phyloP scores from a whole-genome alignment of 768 basidiomycete genomes.

The Pholiota conissans region DNA sequence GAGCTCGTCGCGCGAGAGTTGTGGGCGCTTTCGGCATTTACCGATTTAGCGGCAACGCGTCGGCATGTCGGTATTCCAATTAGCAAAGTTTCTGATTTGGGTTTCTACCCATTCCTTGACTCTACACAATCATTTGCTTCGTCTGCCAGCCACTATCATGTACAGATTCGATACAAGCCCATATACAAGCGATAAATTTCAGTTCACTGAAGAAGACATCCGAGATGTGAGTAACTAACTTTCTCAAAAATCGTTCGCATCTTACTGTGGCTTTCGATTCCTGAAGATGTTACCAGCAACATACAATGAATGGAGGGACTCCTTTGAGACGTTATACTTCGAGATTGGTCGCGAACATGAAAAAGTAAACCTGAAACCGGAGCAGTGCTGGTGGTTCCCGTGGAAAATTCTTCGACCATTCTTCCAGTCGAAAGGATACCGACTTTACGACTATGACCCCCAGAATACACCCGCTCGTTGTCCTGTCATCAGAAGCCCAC shows the following conservation, averaged over 20 bases:
- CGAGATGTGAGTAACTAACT: no score
- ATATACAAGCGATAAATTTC: background rate
- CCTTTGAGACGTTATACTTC: background rate
- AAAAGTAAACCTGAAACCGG: background rate
- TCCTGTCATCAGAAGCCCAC: no score
- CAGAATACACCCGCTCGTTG: background rate
- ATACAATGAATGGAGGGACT: background rate
- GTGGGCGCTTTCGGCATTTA: no score
- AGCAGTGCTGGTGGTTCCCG: background rate
- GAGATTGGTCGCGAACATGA: background rate
- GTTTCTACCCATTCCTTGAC: no score
- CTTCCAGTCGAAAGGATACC: background rate
- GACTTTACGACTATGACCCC: background rate
- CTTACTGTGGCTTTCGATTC: no score
- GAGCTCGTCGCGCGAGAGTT: constrained; percentile 34
- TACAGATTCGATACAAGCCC: background rate
- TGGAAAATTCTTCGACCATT: background rate
- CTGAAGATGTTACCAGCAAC: background rate
- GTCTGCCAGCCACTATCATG: no score
- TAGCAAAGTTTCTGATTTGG: no score
- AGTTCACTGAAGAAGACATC: background rate
- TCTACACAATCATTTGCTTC: no score
- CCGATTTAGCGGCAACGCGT: no score
- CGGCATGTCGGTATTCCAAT: no score
- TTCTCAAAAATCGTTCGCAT: no score